Evolutionary conservation across 176 grass and related monocot species (phyloP), one percentile per base, ranked within the genome.

Genomic region (Eleusine indica): DNA sequence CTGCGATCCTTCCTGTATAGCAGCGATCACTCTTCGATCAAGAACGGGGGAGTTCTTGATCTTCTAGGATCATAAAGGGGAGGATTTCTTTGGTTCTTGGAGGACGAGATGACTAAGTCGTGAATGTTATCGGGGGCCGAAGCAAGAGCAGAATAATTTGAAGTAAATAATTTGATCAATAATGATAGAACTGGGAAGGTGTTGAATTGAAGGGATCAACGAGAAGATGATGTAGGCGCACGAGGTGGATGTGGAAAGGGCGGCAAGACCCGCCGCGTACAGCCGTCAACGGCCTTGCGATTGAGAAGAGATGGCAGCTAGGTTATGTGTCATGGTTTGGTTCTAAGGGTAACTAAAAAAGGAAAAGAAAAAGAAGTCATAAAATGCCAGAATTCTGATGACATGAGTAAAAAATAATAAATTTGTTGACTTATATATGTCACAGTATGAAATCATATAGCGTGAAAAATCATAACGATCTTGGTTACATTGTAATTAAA

Each of bases 131-230:
- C 30, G 13, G 64, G 64, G 37, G 64, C 29, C 3, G 28, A 35
- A 66, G 60, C 22, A 29, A 15, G 9, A 64, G 64, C 64, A 37
- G 64, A 17, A 66, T 29, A 28, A 3, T 2, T 51, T 51, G 48
- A 51, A 51, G 48, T 15, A 51, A 51, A 3, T 51, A 51, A 16
- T 51, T 16, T 51, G 11, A 51, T 51, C 48, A 51, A 51, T 51
- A 4, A 63, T 13, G 37, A 11, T 63, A 53, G 77, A 51, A 81
- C 37, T 42, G 21, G 72, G 37, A 22, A 10, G 30, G 58, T 48
- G 80, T 58, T 88, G 74, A 88, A 83, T 47, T 88, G 74, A 88
- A 87, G 35, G 7, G 86, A 71, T 88, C 80, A 88, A 83, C 54
- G 30, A 35, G 66, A 39, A 49, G 73, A 30, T 9, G 32, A 18